Evolutionary conservation across 1,284 basidiomycete genomes (phyloP).

Genomic region (Cryptococcus jaspeensis): DNA sequence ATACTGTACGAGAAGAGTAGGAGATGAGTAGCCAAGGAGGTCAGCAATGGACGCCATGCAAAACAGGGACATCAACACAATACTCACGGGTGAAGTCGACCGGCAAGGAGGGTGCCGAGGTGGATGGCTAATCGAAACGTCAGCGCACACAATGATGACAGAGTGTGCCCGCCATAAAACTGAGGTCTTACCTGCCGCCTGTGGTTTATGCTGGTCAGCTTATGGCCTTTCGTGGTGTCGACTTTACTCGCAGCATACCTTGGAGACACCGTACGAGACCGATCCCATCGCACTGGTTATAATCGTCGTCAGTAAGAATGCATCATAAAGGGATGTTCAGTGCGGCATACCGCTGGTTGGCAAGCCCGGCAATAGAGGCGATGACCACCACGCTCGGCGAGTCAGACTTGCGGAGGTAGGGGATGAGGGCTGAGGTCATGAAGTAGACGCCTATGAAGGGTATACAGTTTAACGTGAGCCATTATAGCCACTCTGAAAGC

Average conservation of each 20-base stretch:
- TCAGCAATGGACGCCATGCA: not conserved
- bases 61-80: not conserved
- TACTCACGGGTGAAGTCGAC: slow-evolving; percentile 36
- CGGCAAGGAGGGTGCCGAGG: slow-evolving; percentile 33
- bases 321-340: not conserved
- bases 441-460: slow-evolving; percentile 39
- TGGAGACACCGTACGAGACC: slow-evolving; percentile 47
- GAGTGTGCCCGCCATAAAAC: too few species aligned
- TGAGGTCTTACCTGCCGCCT: slow-evolving; percentile 19
- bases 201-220: not conserved
- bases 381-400: slow-evolving; percentile 45
- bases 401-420: slow-evolving; percentile 42
- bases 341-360: slow-evolving; percentile 36
- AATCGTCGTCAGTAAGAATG: not conserved
- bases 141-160: not conserved
- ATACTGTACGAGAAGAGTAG: slow-evolving; percentile 17
- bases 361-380: slow-evolving; percentile 44
- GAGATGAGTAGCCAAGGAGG: not conserved
- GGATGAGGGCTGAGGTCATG: slow-evolving; percentile 42
- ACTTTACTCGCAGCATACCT: slow-evolving; percentile 25
- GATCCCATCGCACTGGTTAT: slow-evolving; percentile 26
- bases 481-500: not conserved
- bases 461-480: too few species aligned
- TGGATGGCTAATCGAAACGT: slow-evolving; percentile 24
- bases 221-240: not conserved